Evolutionary conservation across 169 alveolate genomes (phyloP), one percentile per base, ranked within the genome.

Genomic region (Cyclospora cayetanensis): DNA sequence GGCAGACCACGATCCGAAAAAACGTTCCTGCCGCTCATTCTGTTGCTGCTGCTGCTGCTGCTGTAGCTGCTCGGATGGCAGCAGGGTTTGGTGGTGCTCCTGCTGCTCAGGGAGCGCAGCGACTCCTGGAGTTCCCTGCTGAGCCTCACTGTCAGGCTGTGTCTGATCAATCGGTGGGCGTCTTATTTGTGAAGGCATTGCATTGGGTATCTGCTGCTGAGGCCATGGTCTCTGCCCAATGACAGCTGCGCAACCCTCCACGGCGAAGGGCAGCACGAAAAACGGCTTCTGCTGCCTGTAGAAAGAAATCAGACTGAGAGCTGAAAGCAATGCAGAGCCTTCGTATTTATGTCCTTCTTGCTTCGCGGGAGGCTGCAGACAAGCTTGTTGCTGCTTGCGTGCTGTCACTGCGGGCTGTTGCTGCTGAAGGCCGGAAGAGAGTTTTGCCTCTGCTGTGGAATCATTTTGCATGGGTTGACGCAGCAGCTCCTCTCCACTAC

Each of bases 181-280:
- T n/a, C n/a, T n/a, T n/a, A n/a, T n/a, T n/a, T n/a, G n/a, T n/a
- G n/a, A n/a, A n/a, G n/a, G n/a, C n/a, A n/a, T n/a, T n/a, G n/a
- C n/a, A n/a, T n/a, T n/a, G n/a, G n/a, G n/a, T n/a, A n/a, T n/a
- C 87, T 41, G 87, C 65, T 77, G 87, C 52, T 77, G 70, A 77
- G 87, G 87, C 87, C 87, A 77, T 34, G 87, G 87, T 46, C 87
- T 46, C 50, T 77, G 65, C 20, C 68, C 43, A 77, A 77, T 46
- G 29, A 46, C 87, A 9, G 68, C 87, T 12, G 87, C 70, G n/a
- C 87, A 77, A 1, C 87, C 87, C 41, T 77, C 87, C 5, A 77
- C 87, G 41, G 87, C 87, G 29, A 77, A 77, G 5, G 87, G 87
- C 50, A 77, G 70, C 70, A 77, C 4, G 87, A 77, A 77, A 37